A percentile compares a stretch with the other conserved stretches of the same genome.
Conservation (phyloP, 2,329 filamentous ascomycete genomes). For the Microsporum audouinii region DNA sequence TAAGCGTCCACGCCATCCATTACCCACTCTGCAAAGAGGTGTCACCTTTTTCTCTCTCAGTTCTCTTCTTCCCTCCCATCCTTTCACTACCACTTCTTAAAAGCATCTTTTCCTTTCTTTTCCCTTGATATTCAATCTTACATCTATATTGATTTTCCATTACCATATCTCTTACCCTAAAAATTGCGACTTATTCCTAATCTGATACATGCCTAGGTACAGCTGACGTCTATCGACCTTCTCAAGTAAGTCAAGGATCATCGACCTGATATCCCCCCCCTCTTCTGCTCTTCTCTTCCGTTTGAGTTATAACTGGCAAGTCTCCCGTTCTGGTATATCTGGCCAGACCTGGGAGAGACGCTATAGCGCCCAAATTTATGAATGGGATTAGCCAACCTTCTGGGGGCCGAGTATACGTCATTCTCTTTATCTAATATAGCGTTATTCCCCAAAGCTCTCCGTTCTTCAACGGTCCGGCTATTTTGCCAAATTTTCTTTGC, state of each 20-base stretch:
- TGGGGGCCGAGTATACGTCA: not conserved
- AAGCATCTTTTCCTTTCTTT: not conserved
- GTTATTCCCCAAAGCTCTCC: not conserved
- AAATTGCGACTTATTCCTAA: conserved; percentile 15
- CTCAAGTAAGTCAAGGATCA: conserved; percentile 31
- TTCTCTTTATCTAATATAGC: not conserved
- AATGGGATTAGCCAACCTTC: not conserved
- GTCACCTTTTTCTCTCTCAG: not conserved
- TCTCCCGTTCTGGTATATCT: conserved; percentile 11
- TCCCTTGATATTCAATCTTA: conserved; percentile 1
- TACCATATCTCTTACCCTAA: conserved; percentile 8
- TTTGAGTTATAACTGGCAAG: not conserved
- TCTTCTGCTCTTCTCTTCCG: conserved; percentile 1
- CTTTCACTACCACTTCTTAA: conserved; percentile 1
- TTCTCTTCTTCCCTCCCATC: conserved; percentile 6
- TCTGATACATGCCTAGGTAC: conserved; percentile 17
- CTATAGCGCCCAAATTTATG: conserved; percentile 1
- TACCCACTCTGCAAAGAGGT: conserved; percentile 1
- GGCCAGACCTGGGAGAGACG: conserved; percentile 7
- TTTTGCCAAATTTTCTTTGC: not conserved
- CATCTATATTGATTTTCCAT: conserved; percentile 5
- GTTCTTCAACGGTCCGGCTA: not conserved
- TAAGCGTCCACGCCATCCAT: not conserved
- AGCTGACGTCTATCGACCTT: conserved; percentile 39
- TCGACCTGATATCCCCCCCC: conserved; percentile 9